Evolutionary conservation across 768 basidiomycete genomes (phyloP), one percentile per base, ranked within the genome.

Genomic region (Suillus cothurnatus): DNA sequence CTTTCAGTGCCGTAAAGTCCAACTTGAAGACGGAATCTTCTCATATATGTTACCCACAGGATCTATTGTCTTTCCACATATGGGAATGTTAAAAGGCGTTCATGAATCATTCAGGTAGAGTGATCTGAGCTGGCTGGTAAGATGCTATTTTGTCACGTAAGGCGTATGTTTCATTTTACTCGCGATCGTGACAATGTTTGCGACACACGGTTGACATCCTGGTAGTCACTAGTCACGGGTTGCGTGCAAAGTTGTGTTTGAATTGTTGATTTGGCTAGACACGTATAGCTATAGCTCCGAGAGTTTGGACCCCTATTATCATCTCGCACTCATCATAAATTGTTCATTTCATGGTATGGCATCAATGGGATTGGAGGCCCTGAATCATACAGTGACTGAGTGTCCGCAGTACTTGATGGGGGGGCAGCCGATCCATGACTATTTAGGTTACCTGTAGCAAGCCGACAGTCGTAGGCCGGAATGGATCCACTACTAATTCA

Each of bases 121-220:
- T 43, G 21, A 43, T 43, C 19, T 45, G 63, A 64, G 32, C 57
- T 59, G 19, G 26, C 45, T 57, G 39, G 32, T 50, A 64, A 17
- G 57, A 64, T 19, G 63, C 41, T 12, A 60, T 60, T 8, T 14
- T 23, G 45, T 59, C 63, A 31, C 31, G 14, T 6, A 50, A 57
- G 47, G 63, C 14, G 38, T 9, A 41, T 9, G 28, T 26, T 19
- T 15, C 59, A 11, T 39, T 61, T 43, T 43, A 43, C n/a, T 49
- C 2, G n/a, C 12, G 14, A 14, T 49, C 2, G n/a, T 6, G 14
- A 14, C 47, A 23, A 49, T 23, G 47, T 14, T 11, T n/a, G 11
- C 45, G 11, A 47, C n/a, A 45, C 43, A 45, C 21, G 1, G 43
- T 6, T 17, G 15, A 38, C 3, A 34, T 34, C 32, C 32, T 0